Evolutionary conservation across 2,329 filamentous ascomycete genomes (phyloP).

Genomic region (Huntiella omanensis): DNA sequence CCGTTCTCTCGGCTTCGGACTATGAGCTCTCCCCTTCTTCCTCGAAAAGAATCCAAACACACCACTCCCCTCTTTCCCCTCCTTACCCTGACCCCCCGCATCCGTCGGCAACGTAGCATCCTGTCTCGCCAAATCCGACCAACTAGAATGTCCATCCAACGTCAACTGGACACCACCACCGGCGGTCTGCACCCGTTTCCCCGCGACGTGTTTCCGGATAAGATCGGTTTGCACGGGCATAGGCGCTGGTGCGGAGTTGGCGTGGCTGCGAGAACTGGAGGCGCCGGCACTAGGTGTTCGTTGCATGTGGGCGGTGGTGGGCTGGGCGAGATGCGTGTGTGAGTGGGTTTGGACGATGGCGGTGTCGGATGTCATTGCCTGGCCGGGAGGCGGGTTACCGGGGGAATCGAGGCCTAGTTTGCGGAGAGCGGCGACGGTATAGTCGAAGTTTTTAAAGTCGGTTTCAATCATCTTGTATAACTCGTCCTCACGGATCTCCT

Average conservation of each 20-base stretch:
- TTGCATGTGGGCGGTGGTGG: conserved; percentile 6
- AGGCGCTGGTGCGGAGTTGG: background rate
- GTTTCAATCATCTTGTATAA: conserved; percentile 86
- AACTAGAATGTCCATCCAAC: conserved; percentile 72
- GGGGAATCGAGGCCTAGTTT: conserved; percentile 8
- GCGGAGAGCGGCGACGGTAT: conserved; percentile 52
- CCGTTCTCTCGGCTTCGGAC: conserved; percentile 83
- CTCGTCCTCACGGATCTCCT: conserved; percentile 88
- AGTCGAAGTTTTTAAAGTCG: conserved; percentile 89
- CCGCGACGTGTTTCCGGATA: conserved; percentile 8
- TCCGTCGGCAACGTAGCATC: conserved; percentile 57
- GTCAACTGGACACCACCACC: conserved; percentile 80
- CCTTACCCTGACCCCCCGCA: conserved; percentile 36
- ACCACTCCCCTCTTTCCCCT: conserved; percentile 44
- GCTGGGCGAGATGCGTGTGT: conserved; percentile 17
- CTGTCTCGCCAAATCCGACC: conserved; percentile 76
- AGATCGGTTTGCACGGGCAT: conserved; percentile 2
- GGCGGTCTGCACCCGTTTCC: conserved; percentile 52
- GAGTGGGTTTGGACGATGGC: conserved; percentile 24
- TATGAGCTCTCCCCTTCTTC: conserved; percentile 78
- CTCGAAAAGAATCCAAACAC: conserved; percentile 80
- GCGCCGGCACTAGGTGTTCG: conserved; percentile 3
- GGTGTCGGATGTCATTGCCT: background rate
- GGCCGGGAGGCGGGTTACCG: background rate
- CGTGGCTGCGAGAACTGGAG: conserved; percentile 11